Percentiles rank a stretch among this genome's conserved stretches.
Evolutionary conservation across 2,329 filamentous ascomycete genomes (phyloP).

Genomic region (Cephalotrichum gorgonifer): DNA sequence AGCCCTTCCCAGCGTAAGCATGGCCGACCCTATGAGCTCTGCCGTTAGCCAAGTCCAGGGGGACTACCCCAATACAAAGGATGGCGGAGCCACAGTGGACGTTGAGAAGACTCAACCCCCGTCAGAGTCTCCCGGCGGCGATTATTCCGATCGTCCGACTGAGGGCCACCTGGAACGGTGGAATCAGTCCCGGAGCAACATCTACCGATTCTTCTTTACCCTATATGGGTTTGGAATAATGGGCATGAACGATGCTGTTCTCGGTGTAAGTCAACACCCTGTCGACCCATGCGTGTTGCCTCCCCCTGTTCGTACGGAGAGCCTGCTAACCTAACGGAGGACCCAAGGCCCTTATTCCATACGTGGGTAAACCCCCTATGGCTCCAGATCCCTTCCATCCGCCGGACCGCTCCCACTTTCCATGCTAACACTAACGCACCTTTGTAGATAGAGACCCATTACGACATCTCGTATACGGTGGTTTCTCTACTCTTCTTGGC

Average conservation of each 20-base stretch:
- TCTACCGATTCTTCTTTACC: slow-evolving; percentile 46
- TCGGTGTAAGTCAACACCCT: slow-evolving; percentile 37
- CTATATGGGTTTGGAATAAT: slow-evolving; percentile 54
- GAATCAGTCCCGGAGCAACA: slow-evolving; percentile 50
- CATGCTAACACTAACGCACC: slow-evolving; percentile 29
- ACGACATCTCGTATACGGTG: slow-evolving; percentile 48
- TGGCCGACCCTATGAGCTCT: not conserved
- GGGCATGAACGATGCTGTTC: slow-evolving; percentile 58
- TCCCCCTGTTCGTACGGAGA: slow-evolving; percentile 17
- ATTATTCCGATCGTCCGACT: not conserved
- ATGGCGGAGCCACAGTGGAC: not conserved
- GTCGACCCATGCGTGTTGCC: slow-evolving; percentile 10
- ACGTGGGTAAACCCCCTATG: not conserved
- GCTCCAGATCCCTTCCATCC: not conserved
- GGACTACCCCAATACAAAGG: not conserved
- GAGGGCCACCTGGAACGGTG: slow-evolving; percentile 36
- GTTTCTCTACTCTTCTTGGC: slow-evolving; percentile 59
- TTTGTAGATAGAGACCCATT: slow-evolving; percentile 31
- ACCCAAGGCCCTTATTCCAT: not conserved
- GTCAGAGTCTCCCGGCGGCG: not conserved
- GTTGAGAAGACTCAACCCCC: not conserved
- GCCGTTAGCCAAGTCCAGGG: not conserved
- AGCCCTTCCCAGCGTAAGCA: not conserved
- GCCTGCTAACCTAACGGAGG: not conserved
- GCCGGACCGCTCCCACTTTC: not conserved